Conservation (phyloP, 1,284 basidiomycete species). For the Xerocomus amazonicus region DNA sequence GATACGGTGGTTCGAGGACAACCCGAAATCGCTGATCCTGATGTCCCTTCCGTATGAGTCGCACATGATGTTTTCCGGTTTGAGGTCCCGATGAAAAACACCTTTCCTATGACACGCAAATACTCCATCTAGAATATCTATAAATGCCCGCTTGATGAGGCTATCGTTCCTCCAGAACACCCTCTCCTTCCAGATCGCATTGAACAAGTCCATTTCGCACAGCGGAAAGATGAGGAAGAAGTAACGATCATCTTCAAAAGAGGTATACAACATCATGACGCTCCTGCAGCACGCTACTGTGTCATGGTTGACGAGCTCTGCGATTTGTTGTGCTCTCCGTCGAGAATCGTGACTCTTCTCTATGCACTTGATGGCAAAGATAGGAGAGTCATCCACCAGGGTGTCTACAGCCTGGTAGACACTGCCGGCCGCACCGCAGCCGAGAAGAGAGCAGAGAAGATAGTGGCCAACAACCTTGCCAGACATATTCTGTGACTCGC, state of each 20-base stretch:
- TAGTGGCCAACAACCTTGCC: conserved; percentile 13
- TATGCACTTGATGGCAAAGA: conserved; percentile 73
- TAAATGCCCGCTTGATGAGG: conserved; percentile 60
- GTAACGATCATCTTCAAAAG: conserved; percentile 48
- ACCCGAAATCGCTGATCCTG: conserved; percentile 78
- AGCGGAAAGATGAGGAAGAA: conserved; percentile 58
- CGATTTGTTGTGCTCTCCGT: conserved; percentile 50
- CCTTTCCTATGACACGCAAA: conserved; percentile 64
- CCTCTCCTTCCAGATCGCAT: conserved; percentile 44
- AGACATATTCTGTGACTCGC: conserved; percentile 5
- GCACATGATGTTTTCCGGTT: conserved; percentile 87
- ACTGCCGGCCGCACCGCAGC: conserved; percentile 8
- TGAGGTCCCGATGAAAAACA: conserved; percentile 85
- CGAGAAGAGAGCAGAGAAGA: conserved; percentile 6
- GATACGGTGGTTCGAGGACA: conserved; percentile 64
- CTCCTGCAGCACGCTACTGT: conserved; percentile 47
- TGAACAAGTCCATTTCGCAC: conserved; percentile 58
- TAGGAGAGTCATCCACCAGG: background rate
- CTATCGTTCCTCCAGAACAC: conserved; percentile 46
- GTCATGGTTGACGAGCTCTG: conserved; percentile 57
- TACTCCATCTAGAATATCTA: conserved; percentile 78
- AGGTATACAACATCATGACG: conserved; percentile 51
- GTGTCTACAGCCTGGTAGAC: conserved; percentile 16
- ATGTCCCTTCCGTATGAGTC: conserved; percentile 52
- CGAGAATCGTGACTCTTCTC: conserved; percentile 44